Evolutionary conservation across 108 stramenopile species (phyloP), one percentile per base, ranked within the genome.

Genomic region (Nannochloropsis granulata): DNA sequence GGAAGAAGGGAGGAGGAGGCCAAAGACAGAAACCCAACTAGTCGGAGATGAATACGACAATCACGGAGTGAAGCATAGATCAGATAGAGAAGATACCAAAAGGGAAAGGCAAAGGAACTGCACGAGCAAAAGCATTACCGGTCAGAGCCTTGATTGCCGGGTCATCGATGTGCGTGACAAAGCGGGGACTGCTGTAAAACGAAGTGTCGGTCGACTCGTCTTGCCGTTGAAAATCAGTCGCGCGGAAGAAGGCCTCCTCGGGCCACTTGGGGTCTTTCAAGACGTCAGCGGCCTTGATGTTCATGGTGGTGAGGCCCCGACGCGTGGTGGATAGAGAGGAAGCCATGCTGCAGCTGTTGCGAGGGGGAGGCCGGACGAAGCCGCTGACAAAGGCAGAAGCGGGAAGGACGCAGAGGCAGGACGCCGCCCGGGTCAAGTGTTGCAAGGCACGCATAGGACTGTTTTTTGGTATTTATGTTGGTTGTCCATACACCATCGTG

Each of bases 101-200:
- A 34, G 34, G 34, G 5, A 34, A 34, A 34, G 5, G 34, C 34
- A 34, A 34, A 34, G 34, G 34, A 34, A 1, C 34, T 34, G 34
- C 34, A 1, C 34, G 5, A 34, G 34, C 34, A 1, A 34, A 34
- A 34, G 1, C 34, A 34, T 34, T 34, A 71, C 56, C 56, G 16
- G 88, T 88, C 42, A 88, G 43, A 8, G 88, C 88, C 12, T 83
- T 83, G 26, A 88, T 84, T 23, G 88, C 88, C 44, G 82, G 24
- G 44, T 95, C 94, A 89, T 96, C 96, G 86, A 96, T 96, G 82
- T 97, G 97, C 86, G 95, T 95, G 23, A 95, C 94, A 24, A 96
- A 87, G 44, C 95, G 85, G 16, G 97, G 95, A 43, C 86, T 43
- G 34, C 78, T 23, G 90, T 96, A 97, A 91, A 97, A 97, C 25